Base-by-base conservation (phyloP, 208 protist species). In the Acanthamoeba culbertsoni region DNA sequence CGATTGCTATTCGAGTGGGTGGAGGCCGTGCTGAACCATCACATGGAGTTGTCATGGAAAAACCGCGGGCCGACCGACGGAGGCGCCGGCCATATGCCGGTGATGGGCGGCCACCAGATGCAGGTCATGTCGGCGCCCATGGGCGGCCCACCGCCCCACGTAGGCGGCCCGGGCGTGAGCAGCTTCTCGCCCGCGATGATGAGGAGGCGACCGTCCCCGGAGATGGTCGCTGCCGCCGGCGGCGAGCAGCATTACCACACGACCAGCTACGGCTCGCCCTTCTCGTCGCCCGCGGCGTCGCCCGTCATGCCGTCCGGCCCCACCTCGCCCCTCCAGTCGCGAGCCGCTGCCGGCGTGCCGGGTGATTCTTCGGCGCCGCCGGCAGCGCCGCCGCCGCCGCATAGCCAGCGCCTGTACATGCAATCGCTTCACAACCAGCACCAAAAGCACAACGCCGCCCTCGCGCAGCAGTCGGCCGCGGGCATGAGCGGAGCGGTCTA, bases 21-120 rank as follows among this genome's bases (percentile, higher is more conserved):
- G 45, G 71, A 82, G 18, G 71, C 71, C 26, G 71, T 82, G 43
- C 51, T 88, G n/a, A 65, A 63, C 37, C 51, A 88, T 23, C 48
- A 88, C 31, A 88, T 88, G 77, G 77, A 88, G 40, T 42, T 79
- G 12, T 79, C 68, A 20, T 79, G 68, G 68, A 79, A 79, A 20
- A 79, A 79, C 42, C 68, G 68, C 26, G 68, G 68, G 23, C 68
- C 68, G 33, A 42, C 37, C 12, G 68, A 45, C 26, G 40, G n/a
- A n/a, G n/a, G 43, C 42, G 37, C 28, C 59, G 28, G 59, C 59
- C 20, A 6, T 68, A n/a, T n/a, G n/a, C n/a, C n/a, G n/a, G n/a
- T n/a, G n/a, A n/a, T n/a, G n/a, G n/a, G n/a, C n/a, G n/a, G 68
- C 68, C 68, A 79, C 40, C 68, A 26, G 40, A 10, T 42, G 63